These are phyloP conservation scores for Pseudisothecium myosuroides DNA, from an alignment of 225 moss, liverwort and hornwort genomes.

Conservation along the genomic window DNA sequence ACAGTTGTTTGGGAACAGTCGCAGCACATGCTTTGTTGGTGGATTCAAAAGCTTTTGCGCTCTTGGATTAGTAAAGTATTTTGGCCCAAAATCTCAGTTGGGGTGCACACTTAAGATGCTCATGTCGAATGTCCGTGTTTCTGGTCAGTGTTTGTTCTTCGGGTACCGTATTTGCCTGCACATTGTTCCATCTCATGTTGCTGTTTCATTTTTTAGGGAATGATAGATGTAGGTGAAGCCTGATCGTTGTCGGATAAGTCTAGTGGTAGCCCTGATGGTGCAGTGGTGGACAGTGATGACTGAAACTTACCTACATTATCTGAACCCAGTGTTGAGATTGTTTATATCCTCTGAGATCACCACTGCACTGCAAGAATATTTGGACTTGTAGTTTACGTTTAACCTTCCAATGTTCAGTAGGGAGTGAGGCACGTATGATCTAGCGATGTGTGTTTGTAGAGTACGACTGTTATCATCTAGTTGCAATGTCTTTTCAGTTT, in stretches of 20 bases:
- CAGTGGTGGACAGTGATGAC: constrained; percentile 19
- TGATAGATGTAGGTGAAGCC: neutral
- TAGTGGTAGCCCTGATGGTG: neutral
- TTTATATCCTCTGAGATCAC: neutral
- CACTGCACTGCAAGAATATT: neutral
- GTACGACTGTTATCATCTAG: too few species aligned
- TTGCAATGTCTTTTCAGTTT: neutral
- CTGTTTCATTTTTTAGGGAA: neutral
- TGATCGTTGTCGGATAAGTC: neutral
- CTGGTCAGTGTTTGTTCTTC: neutral
- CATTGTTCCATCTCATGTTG: too few species aligned
- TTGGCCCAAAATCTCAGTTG: neutral
- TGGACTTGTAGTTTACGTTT: neutral
- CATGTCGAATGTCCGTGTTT: neutral
- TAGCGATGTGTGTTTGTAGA: too few species aligned
- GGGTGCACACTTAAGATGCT: neutral
- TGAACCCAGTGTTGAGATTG: constrained; percentile 16
- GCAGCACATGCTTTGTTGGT: neutral
- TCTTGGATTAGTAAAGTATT: constrained; percentile 1
- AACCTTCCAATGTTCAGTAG: neutral
- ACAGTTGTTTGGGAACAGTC: neutral
- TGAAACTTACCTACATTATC: constrained; percentile 20
- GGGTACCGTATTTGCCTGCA: neutral
- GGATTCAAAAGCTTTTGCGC: neutral
- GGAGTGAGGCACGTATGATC: neutral